Evolutionary conservation across 345 rosid genomes (phyloP), one percentile per base, ranked within the genome.

Genomic region (Arabidopsis arenosa): DNA sequence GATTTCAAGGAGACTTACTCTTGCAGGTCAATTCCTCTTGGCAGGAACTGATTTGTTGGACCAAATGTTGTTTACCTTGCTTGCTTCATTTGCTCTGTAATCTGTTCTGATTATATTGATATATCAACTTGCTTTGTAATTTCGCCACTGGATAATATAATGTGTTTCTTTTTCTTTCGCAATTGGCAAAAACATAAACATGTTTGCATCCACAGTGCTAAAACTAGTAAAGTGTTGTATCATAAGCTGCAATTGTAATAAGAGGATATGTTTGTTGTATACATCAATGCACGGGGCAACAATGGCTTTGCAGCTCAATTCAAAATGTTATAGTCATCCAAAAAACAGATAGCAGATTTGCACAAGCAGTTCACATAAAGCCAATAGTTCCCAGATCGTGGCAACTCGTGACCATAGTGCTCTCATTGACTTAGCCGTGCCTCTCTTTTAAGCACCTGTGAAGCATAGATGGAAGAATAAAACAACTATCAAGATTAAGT

Each of bases 1-100:
- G 68, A 83, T 73, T 87, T 89, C 63, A 89, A 86, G 80, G 98
- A 93, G 86, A 95, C 99, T 4, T 93, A 47, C 81, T 32, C 79
- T 33, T 93, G 97, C 80, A 88, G 97, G 70, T 93, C 98, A 1
- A 97, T 90, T 3, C 92, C 94, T 0, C 92, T 90, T 21, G 94
- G 96, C 54, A 85, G 96, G 85, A 95, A 90, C 65, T 95, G 84
- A 89, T 74, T 44, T 60, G 63, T 26, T 10, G 8, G 9, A 61
- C 15, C 39, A 26, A 23, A 5, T 61, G 61, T 11, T 60, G 52
- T 51, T 47, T 58, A 2, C 73, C 6, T 23, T 68, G 32, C 3
- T 52, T 56, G 2, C 51, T 40, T 41, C n/a, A 14, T 68, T 61
- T 76, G 70, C 41, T 53, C 7, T 75, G 56, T 66, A 37, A 37